Percentiles rank a stretch among this genome's conserved stretches.
These are phyloP conservation scores for Capsicum pubescens DNA, from an alignment of 257 asterid species.

Conservation along the genomic window DNA sequence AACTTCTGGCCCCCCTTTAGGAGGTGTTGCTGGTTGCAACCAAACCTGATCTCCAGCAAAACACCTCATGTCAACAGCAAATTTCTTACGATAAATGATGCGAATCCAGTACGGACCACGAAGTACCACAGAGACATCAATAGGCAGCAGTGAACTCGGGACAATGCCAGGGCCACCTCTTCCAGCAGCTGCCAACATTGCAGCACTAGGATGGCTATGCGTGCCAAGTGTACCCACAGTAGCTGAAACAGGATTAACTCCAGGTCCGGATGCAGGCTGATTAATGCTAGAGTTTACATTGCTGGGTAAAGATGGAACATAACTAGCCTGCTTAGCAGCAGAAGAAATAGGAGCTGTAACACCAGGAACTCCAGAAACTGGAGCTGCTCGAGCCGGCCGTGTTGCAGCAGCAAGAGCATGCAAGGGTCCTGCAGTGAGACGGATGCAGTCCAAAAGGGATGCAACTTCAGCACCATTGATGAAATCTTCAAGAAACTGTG, in stretches of 20 bases:
- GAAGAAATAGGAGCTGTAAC: slow-evolving; percentile 63
- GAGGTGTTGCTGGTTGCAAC: slow-evolving; percentile 99
- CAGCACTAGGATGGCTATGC: slow-evolving; percentile 62
- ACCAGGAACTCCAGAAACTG: slow-evolving; percentile 84
- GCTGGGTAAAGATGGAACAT: slow-evolving; percentile 56
- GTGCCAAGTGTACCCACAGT: slow-evolving; percentile 57
- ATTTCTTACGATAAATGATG: slow-evolving; percentile 87
- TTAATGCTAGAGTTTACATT: slow-evolving; percentile 53
- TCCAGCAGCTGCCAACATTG: slow-evolving; percentile 88
- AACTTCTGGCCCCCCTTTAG: slow-evolving; percentile 84
- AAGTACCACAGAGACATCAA: slow-evolving; percentile 97
- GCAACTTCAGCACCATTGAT: slow-evolving; percentile 96
- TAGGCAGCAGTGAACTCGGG: slow-evolving; percentile 97
- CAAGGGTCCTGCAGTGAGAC: slow-evolving; percentile 97
- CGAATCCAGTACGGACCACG: slow-evolving; percentile 99
- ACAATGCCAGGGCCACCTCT: slow-evolving; percentile 99
- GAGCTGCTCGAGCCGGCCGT: slow-evolving; percentile 99
- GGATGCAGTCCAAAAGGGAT: slow-evolving; percentile 94
- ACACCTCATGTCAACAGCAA: slow-evolving; percentile 99
- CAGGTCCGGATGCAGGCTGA: slow-evolving; percentile 75
- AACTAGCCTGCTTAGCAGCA: slow-evolving; percentile 71
- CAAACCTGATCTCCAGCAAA: slow-evolving; percentile 99
- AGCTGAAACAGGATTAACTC: slow-evolving; percentile 54
- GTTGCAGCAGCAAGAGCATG: slow-evolving; percentile 99
- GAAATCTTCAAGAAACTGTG: slow-evolving; percentile 97